Evolutionary conservation across 2,329 filamentous ascomycete species (phyloP), one percentile per base, ranked within the genome.

Genomic region (Colletotrichum acutatum): DNA sequence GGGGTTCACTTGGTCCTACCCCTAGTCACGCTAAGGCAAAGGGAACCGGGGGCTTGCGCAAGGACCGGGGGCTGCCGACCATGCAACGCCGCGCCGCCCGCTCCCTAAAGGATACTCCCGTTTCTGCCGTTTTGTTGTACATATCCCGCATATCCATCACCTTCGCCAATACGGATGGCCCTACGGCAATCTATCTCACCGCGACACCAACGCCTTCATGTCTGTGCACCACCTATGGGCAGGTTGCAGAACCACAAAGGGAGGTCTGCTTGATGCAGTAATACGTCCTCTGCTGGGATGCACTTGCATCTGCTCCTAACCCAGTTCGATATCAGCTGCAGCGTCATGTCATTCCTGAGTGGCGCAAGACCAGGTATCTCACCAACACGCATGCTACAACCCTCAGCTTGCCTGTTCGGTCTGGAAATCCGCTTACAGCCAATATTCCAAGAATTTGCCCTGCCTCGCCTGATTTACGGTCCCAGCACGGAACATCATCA

Each of bases 51-150:
- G 68, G 28, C 34, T 66, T 56, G 57, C 52, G 71, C 71, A 71
- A 71, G 62, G 68, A 74, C 68, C 68, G 58, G 71, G 71, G 71
- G 26, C 61, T 62, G 57, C 72, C 72, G 65, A 72, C 67, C 72
- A 71, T 74, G 65, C 64, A 66, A 68, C 74, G 54, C 68, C 71
- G 64, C 65, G 71, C 74, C 71, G 71, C 74, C 71, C 72, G 63
- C 64, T 69, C 46, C 74, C 72, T 64, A 75, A 75, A 69, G 74
- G 74, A 67, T 75, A 74, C 68, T 75, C 72, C 74, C 74, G 74
- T 67, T 67, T 71, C 61, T 70, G 66, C 67, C 62, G 58, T 74
- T 68, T 72, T 59, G 64, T 71, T 54, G 66, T 68, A 71, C 74
- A 70, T 72, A 69, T 69, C 65, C 71, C 64, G 63, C 69, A 73